A percentile compares a stretch with the other conserved stretches of the same genome.
Conservation (phyloP, 2,329 filamentous ascomycete species). For the Sporothrix schenckii region DNA sequence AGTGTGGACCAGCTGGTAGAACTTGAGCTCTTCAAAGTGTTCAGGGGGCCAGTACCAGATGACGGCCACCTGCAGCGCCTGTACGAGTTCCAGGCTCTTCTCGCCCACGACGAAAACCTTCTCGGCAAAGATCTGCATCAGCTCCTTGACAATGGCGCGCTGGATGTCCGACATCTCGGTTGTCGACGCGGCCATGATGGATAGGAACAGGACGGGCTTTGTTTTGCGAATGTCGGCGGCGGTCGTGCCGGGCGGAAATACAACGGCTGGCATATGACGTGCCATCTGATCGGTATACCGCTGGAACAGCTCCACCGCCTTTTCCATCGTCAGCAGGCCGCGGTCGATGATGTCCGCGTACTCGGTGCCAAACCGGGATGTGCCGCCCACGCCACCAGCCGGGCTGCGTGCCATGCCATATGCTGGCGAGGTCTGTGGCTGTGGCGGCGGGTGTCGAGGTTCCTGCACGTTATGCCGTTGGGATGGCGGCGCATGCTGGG, state of each 20-base stretch:
- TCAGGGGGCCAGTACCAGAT: conserved; percentile 86
- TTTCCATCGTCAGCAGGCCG: conserved; percentile 59
- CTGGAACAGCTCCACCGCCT: conserved; percentile 58
- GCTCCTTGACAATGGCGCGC: conserved; percentile 64
- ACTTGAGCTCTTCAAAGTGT: conserved; percentile 82
- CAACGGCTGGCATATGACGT: conserved; percentile 63
- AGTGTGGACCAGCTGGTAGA: conserved; percentile 83
- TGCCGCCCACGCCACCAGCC: neutral
- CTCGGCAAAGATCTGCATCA: conserved; percentile 74
- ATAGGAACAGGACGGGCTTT: conserved; percentile 70
- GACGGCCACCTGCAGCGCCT: conserved; percentile 73
- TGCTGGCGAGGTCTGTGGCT: conserved; percentile 26
- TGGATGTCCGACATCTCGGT: conserved; percentile 62
- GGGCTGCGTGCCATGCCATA: conserved; percentile 20
- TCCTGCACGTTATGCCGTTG: conserved; percentile 1
- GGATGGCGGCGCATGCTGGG: conserved; percentile 21
- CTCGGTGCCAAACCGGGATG: conserved; percentile 37
- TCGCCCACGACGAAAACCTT: conserved; percentile 73
- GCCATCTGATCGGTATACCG: conserved; percentile 64
- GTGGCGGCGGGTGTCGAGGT: neutral
- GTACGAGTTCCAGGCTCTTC: conserved; percentile 81
- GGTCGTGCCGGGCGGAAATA: conserved; percentile 59
- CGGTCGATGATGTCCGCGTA: conserved; percentile 60
- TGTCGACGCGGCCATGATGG: conserved; percentile 68
- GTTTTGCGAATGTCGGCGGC: conserved; percentile 58